Evolutionary conservation across 768 basidiomycete genomes (phyloP).

Genomic region (Fomitopsis serialis): DNA sequence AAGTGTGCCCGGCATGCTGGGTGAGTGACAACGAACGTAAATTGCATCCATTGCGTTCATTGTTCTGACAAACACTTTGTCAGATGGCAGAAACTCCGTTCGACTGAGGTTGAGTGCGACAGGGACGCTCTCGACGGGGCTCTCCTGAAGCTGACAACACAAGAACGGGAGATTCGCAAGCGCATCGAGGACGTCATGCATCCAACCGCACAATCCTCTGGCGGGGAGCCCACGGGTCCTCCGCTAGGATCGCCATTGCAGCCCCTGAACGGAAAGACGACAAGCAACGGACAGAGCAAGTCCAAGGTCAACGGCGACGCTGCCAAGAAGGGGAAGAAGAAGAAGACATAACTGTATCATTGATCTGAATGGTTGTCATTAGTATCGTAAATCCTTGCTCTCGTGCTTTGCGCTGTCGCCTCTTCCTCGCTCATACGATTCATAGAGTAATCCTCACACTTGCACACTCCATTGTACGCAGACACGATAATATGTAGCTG

Average conservation of each 20-base stretch:
- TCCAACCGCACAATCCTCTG: conserved; percentile 12
- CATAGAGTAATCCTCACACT: background rate
- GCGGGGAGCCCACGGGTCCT: background rate
- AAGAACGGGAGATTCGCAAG: conserved; percentile 75
- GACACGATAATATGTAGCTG: background rate
- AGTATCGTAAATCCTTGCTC: background rate
- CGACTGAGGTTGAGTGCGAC: conserved; percentile 68
- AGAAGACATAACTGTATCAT: conserved; percentile 24
- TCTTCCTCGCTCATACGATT: background rate
- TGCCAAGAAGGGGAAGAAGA: conserved; percentile 46
- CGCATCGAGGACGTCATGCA: conserved; percentile 66
- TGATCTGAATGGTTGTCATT: background rate
- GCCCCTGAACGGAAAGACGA: conserved; percentile 15
- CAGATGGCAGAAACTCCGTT: conserved; percentile 79
- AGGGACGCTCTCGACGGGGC: conserved; percentile 70
- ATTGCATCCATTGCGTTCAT: conserved; percentile 3
- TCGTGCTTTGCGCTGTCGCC: background rate
- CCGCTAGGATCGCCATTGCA: conserved; percentile 12
- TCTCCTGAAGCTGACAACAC: conserved; percentile 59
- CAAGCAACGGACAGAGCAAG: conserved; percentile 34
- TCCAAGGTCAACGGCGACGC: conserved; percentile 28
- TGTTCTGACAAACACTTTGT: background rate
- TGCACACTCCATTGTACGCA: background rate
- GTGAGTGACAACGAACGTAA: conserved; percentile 30
- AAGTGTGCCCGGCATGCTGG: conserved; percentile 77